These are phyloP conservation scores for Viridothelium virens DNA, from an alignment of 495 filamentous ascomycete species.

Conservation along the genomic window DNA sequence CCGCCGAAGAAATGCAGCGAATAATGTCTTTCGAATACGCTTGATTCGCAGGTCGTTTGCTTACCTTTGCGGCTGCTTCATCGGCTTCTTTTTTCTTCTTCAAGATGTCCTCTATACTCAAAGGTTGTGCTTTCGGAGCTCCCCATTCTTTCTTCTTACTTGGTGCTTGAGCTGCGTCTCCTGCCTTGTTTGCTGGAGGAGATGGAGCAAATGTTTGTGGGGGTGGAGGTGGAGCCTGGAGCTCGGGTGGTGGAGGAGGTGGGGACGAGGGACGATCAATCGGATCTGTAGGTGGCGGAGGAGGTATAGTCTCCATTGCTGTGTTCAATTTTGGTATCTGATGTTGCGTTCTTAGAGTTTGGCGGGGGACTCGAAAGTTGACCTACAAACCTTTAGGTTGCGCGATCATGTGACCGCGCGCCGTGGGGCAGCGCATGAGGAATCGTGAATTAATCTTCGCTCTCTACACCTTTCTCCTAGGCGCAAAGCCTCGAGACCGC, in stretches of 20 bases:
- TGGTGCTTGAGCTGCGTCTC: neutral
- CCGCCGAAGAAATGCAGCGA: neutral
- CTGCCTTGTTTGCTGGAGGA: conserved; percentile 40
- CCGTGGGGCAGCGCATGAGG: neutral
- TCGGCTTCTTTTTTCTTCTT: conserved; percentile 72
- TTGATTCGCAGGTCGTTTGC: conserved; percentile 21
- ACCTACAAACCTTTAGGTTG: too few species aligned
- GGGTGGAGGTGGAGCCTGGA: conserved; percentile 40
- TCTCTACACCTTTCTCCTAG: too few species aligned
- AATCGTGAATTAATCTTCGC: neutral
- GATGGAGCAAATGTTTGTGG: conserved; percentile 41
- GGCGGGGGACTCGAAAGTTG: neutral
- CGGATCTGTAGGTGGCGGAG: conserved; percentile 39
- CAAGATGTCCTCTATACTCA: conserved; percentile 71
- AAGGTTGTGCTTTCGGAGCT: conserved; percentile 41
- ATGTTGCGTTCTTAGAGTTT: neutral
- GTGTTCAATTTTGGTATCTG: neutral
- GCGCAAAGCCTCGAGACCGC: too few species aligned
- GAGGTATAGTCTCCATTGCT: conserved; percentile 19
- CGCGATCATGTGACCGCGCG: neutral
- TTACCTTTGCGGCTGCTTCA: conserved; percentile 66
- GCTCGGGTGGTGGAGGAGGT: conserved; percentile 52
- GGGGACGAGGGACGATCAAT: conserved; percentile 39
- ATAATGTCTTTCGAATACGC: conserved; percentile 1
- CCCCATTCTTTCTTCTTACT: conserved; percentile 54